phyloP scores from a whole-genome alignment of 305 asterid genomes.

The Plantago lanceolata region DNA sequence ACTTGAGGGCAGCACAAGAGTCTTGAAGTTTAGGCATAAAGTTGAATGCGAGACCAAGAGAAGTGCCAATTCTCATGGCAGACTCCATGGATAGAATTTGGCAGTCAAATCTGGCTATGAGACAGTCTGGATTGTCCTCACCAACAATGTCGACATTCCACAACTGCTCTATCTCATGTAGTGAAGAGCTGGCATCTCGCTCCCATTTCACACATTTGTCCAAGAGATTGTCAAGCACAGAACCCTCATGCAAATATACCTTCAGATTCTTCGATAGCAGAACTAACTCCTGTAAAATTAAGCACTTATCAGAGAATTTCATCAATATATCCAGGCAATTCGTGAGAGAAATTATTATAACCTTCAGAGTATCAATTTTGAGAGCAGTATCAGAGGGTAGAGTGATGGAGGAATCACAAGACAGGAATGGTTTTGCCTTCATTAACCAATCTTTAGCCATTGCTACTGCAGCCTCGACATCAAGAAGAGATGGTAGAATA shows the following conservation, averaged over 20 bases:
- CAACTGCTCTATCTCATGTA: slow-evolving; percentile 50
- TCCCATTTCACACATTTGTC: slow-evolving; percentile 62
- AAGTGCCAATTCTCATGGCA: slow-evolving; percentile 44
- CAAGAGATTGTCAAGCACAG: slow-evolving; percentile 49
- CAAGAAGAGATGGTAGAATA: slow-evolving; percentile 66
- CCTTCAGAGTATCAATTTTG: slow-evolving; percentile 65
- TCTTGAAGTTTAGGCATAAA: slow-evolving; percentile 59
- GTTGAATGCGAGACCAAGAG: slow-evolving; percentile 59
- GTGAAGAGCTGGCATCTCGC: slow-evolving; percentile 50
- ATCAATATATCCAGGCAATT: slow-evolving; percentile 10
- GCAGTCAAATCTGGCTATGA: slow-evolving; percentile 37
- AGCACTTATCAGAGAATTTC: slow-evolving; percentile 23
- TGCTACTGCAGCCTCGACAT: slow-evolving; percentile 63
- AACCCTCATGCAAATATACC: slow-evolving; percentile 57
- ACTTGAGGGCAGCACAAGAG: slow-evolving; percentile 55
- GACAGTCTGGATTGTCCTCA: slow-evolving; percentile 33
- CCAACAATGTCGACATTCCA: slow-evolving; percentile 34
- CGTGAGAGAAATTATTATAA: slow-evolving; percentile 23
- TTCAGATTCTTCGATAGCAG: slow-evolving; percentile 62
- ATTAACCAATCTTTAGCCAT: slow-evolving; percentile 68
- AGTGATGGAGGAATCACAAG: slow-evolving; percentile 31
- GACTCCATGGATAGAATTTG: slow-evolving; percentile 47
- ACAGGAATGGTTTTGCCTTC: slow-evolving; percentile 60
- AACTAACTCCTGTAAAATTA: slow-evolving; percentile 65
- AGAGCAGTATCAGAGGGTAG: slow-evolving; percentile 44